Evolutionary conservation across 2,329 filamentous ascomycete genomes (phyloP), one percentile per base, ranked within the genome.

Genomic region (Cercospora sp.): DNA sequence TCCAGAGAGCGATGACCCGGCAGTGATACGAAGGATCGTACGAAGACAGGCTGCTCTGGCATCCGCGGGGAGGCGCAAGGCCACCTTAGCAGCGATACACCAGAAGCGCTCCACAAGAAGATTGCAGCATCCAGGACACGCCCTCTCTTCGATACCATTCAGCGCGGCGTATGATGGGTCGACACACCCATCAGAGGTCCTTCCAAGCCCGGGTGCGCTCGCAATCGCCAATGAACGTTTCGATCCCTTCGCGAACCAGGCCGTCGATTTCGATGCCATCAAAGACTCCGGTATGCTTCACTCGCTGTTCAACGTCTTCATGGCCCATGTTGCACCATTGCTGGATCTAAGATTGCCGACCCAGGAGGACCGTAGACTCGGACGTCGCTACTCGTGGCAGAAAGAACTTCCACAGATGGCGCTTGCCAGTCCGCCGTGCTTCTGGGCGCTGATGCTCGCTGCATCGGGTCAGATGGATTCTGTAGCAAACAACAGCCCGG

Each of bases 1-100:
- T 3, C 67, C 65, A n/a, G 67, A 71, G 31, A 71, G 67, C 65
- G 68, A 67, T 58, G 69, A 71, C 59, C 69, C 67, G n/a, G 67
- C 61, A n/a, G 63, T 67, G 8, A 63, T 71, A 26, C 66, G 67
- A 3, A 67, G 67, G 33, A 71, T 71, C 13, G 69, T 71, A n/a
- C 57, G 69, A 53, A 64, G 69, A 23, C 67, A 71, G 45, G 69
- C 69, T 12, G 69, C 69, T 63, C 60, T 71, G 10, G 69, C 69
- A 40, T 71, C 67, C 7, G 69, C 65, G 9, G 64, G 55, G 13
- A 58, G 62, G n/a, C 67, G 69, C 5, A 71, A 69, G 60, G 67
- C 64, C 40, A 71, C 69, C 53, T 67, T 71, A 42, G 69, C 69
- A 26, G 68, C 68, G 20, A 63, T 63, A 33, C 59, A 66, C 40